These are phyloP conservation scores for Ophiosphaerella korrae DNA, from an alignment of 2,329 filamentous ascomycete genomes.

Conservation along the genomic window DNA sequence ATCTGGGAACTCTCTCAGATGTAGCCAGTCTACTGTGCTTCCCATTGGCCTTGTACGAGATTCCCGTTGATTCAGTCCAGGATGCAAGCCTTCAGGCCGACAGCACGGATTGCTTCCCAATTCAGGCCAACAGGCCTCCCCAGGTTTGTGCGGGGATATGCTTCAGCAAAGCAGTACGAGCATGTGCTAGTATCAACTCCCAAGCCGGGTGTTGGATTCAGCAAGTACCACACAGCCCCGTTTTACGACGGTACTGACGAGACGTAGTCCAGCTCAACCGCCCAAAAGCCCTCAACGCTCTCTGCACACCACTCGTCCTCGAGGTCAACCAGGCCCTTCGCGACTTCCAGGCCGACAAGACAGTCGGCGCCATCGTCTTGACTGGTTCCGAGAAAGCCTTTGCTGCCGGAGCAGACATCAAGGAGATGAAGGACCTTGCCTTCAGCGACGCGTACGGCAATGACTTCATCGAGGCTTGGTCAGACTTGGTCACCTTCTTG, in stretches of 20 bases:
- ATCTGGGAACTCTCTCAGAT: not conserved
- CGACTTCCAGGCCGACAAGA: constrained; percentile 38
- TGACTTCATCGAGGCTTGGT: constrained; percentile 97
- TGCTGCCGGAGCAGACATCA: constrained; percentile 88
- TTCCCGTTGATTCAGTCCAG: constrained; percentile 14
- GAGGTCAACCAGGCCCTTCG: constrained; percentile 66
- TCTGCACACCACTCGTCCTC: constrained; percentile 85
- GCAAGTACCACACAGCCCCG: constrained; percentile 54
- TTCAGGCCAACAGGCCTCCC: constrained; percentile 64
- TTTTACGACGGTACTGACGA: constrained; percentile 9
- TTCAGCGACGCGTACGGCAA: constrained; percentile 86
- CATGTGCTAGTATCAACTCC: constrained; percentile 82
- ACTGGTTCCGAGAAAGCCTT: constrained; percentile 87
- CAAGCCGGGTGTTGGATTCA: constrained; percentile 86
- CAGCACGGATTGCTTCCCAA: constrained; percentile 66
- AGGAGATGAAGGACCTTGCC: constrained; percentile 93
- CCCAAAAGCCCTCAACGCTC: constrained; percentile 92
- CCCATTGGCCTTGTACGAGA: constrained; percentile 1
- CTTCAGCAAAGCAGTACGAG: constrained; percentile 66
- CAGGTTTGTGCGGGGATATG: constrained; percentile 58
- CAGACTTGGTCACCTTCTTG: constrained; percentile 77
- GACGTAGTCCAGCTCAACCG: constrained; percentile 83
- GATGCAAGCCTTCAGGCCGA: constrained; percentile 60
- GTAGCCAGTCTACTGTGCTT: constrained; percentile 2
- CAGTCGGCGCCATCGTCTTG: constrained; percentile 60